Base-by-base conservation (phyloP, 768 basidiomycete genomes). In the Naganishia randhawae region DNA sequence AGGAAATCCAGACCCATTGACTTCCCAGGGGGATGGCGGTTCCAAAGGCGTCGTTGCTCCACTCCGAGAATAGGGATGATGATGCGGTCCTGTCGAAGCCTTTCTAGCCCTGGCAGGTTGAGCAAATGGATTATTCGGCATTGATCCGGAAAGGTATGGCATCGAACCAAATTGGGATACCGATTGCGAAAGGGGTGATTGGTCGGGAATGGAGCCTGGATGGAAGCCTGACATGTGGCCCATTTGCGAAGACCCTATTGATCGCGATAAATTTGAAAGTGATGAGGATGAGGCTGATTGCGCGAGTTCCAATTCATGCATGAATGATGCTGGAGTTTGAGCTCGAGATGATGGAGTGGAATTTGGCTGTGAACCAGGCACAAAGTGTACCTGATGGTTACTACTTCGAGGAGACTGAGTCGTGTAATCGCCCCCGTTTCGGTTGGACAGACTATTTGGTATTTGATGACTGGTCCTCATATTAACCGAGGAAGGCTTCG, bases 31-130 rank as follows among this genome's bases (percentile, higher is more conserved):
- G 4, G 66, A 67, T 10, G 66, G 66, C 19, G 66, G 66, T 67
- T 67, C 66, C 42, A 45, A 33, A 27, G 66, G 66, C 13, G 66
- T 67, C 3, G 66, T 48, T 1, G 66, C 48, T 25, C 66, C 66
- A 55, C 66, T 67, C n/a, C 66, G 53, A n/a, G 53, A 57, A 37
- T 67, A 67, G 10, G 66, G 66, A 55, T 67, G 66, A 67, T 67
- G 66, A 33, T 50, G 50, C 9, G 53, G 65, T 31, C 39, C 48
- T 16, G 37, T 25, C 31, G 66, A 67, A 33, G 48, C 66, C 45
- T 61, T 55, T 61, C 66, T 45, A 8, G 53, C 41, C 25, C 66
- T 57, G 17, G 57, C 57, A 42, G 57, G 57, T 29, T 61, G 57
- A n/a, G 57, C 57, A 16, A 61, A 61, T n/a, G 57, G 57, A 16